Base-by-base conservation (phyloP, 768 basidiomycete genomes). In the Suillus americanus region DNA sequence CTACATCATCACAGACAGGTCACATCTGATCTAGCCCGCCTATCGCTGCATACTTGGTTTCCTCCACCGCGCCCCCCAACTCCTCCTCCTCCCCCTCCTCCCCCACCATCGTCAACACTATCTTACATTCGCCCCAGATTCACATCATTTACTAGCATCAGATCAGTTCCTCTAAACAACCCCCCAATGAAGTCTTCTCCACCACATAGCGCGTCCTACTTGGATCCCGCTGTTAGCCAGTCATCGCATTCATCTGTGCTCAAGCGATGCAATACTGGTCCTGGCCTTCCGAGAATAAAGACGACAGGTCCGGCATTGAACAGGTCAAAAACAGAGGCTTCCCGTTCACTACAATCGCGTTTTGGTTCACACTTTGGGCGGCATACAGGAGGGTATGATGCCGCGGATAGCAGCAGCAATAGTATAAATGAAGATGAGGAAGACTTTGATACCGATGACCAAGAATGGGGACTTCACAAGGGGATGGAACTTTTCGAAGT, bases 401-500 rank as follows among this genome's bases (percentile, higher is more conserved):
- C 80, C 41, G 81, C 79, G 16, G 89, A 88, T 64, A 83, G 82
- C 59, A 87, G 85, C 72, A 89, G 85, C 73, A 88, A 86, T 65
- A 90, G 89, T 73, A 79, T 87, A 61, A 82, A 85, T 54, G 89
- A 88, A 74, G 86, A 86, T 50, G 88, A 91, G 23, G 81, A 75
- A 4, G 76, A 80, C 12, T 81, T 79, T 16, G 84, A 79, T 6
- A 84, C 84, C 23, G 78, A 79, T 9, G 74, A 74, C 3, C 79
- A 79, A 46, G 90, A 90, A 72, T 92, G 91, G 89, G 90, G 91
- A 6, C 81, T 91, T 45, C 87, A 83, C 72, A 90, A 90, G 73
- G 90, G 88, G 66, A 93, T 95, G 88, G 90, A 91, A 71, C 83
- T 96, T 20, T 93, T 92, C 68, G 93, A 97, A 73, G 93, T 97